A percentile compares a stretch with the other conserved stretches of the same genome.
Evolutionary conservation across 306 rosid species (phyloP).

Genomic region (Calophaca sinica): DNA sequence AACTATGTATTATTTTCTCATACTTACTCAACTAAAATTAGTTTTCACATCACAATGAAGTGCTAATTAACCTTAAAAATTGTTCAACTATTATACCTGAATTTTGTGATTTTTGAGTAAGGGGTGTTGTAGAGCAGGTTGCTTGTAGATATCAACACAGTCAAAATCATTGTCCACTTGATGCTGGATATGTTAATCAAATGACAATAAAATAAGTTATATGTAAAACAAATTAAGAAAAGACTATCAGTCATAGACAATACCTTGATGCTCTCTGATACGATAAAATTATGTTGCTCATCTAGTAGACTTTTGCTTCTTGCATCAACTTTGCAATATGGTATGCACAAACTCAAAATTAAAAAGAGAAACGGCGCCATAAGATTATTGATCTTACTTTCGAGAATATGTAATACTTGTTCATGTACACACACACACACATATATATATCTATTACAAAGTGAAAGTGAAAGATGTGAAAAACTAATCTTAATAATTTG

Average conservation of each 20-base stretch:
- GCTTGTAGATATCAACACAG: constrained; percentile 19
- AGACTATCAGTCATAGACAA: neutral
- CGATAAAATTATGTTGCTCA: neutral
- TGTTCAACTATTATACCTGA: constrained; percentile 1
- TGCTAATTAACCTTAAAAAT: neutral
- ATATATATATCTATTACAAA: no score
- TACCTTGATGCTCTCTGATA: neutral
- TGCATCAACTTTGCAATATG: neutral
- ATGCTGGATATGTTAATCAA: neutral
- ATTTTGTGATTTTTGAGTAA: constrained; percentile 23
- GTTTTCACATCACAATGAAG: no score
- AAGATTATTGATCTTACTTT: no score
- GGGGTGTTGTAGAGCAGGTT: constrained; percentile 19
- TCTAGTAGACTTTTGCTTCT: neutral
- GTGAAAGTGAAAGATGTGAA: no score
- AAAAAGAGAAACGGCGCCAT: neutral
- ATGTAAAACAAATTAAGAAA: neutral
- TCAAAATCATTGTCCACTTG: neutral
- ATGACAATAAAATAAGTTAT: neutral
- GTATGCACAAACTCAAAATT: neutral
- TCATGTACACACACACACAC: no score
- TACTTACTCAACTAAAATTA: no score
- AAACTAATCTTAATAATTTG: no score
- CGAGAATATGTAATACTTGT: no score
- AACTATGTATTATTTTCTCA: no score